These are phyloP conservation scores for Bolboschoenus planiculmis DNA, from an alignment of 176 grass and related monocot genomes.

Conservation along the genomic window DNA sequence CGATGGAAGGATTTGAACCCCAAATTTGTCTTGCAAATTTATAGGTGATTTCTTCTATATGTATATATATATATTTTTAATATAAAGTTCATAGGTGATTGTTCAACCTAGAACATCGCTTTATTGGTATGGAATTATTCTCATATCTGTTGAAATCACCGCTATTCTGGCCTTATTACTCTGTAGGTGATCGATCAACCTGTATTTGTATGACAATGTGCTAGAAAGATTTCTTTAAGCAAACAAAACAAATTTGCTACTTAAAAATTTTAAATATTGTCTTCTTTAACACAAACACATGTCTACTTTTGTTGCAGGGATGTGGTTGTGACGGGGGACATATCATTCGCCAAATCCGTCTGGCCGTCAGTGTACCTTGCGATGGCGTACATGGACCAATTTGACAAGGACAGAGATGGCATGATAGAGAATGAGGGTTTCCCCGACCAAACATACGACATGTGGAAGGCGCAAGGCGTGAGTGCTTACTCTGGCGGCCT, in stretches of 20 bases:
- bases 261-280: not conserved
- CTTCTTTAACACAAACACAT: not conserved
- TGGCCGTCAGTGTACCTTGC: conserved; percentile 88
- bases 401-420: conserved; percentile 63
- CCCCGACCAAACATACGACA: conserved; percentile 78
- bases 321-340: conserved; percentile 38
- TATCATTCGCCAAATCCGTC: conserved; percentile 35
- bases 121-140: not conserved
- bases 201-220: not conserved
- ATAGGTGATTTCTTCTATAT: conserved; percentile 10
- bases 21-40: conserved; percentile 76
- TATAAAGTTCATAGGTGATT: not conserved
- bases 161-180: not conserved
- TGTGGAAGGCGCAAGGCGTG: conserved; percentile 68
- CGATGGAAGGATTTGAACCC: conserved; percentile 97
- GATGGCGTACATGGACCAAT: conserved; percentile 95
- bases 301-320: conserved; percentile 29
- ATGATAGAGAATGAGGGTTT: conserved; percentile 89
- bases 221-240: not conserved
- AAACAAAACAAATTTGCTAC: not conserved
- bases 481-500: conserved; percentile 77
- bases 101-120: not conserved
- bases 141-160: not conserved
- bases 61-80: not conserved
- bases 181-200: not conserved